These are phyloP conservation scores for Rhizopogon roseolus DNA, from an alignment of 768 basidiomycete genomes.

Conservation along the genomic window DNA sequence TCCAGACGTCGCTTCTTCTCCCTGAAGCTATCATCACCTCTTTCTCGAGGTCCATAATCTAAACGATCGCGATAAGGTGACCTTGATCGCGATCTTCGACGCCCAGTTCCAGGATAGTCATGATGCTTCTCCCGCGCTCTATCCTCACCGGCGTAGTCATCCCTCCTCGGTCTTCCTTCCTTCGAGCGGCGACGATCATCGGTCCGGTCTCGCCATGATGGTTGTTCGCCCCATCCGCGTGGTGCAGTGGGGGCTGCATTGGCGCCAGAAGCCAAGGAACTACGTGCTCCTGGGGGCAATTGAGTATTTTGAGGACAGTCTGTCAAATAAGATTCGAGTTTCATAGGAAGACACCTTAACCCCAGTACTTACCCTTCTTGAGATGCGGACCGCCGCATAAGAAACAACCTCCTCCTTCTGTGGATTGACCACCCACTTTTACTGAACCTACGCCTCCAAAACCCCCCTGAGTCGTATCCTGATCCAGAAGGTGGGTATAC, in stretches of 20 bases:
- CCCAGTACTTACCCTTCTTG: conserved; percentile 62
- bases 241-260: conserved; percentile 28
- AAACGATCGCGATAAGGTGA: conserved; percentile 24
- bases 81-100: conserved; percentile 22
- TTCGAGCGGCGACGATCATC: conserved; percentile 22
- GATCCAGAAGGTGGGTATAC: conserved; percentile 93
- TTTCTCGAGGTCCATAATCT: conserved; percentile 19
- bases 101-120: conserved; percentile 15
- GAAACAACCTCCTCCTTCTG: conserved; percentile 76
- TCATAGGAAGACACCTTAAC: background rate
- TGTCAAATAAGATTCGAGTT: conserved; percentile 12
- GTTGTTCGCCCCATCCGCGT: conserved; percentile 27
- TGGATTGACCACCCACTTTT: conserved; percentile 50
- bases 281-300: conserved; percentile 23
- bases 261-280: conserved; percentile 23
- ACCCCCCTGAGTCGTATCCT: conserved; percentile 83
- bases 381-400: conserved; percentile 91
- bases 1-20: conserved; percentile 59
- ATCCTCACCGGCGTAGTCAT: conserved; percentile 17
- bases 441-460: conserved; percentile 57
- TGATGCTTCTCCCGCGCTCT: conserved; percentile 14
- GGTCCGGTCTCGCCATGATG: conserved; percentile 33
- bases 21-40: conserved; percentile 29
- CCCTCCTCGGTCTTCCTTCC: conserved; percentile 18
- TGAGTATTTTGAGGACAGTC: conserved; percentile 51